phyloP scores from a whole-genome alignment of 768 basidiomycete genomes.

The Cantharellus anzutake region DNA sequence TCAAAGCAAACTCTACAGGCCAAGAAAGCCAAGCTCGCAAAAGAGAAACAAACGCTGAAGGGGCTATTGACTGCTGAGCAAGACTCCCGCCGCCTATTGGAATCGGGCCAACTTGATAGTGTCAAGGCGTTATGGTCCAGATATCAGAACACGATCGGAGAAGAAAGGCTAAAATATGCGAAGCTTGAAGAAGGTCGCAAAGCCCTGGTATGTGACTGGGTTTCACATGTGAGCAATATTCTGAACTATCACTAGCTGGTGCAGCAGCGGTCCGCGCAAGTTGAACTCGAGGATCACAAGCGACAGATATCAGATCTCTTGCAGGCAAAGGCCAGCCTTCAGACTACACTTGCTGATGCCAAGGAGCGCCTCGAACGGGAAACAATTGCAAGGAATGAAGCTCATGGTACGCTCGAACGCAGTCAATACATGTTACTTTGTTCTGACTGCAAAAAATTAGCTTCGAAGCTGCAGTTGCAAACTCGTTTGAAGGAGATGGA shows the following conservation, averaged over 20 bases:
- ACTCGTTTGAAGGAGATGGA: slow-evolving; percentile 44
- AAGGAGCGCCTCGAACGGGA: slow-evolving; percentile 38
- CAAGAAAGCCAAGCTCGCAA: slow-evolving; percentile 33
- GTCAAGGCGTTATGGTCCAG: slow-evolving; percentile 48
- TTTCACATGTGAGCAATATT: not conserved
- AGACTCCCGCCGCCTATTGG: slow-evolving; percentile 38
- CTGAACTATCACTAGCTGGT: slow-evolving; percentile 27
- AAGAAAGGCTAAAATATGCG: slow-evolving; percentile 41
- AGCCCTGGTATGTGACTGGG: slow-evolving; percentile 33
- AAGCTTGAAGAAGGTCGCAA: slow-evolving; percentile 52
- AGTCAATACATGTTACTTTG: not conserved
- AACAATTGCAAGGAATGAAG: slow-evolving; percentile 34
- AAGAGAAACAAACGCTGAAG: slow-evolving; percentile 35
- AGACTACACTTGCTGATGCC: slow-evolving; percentile 31
- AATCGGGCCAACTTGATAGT: slow-evolving; percentile 43
- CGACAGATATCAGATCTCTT: slow-evolving; percentile 40
- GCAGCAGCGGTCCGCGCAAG: slow-evolving; percentile 43
- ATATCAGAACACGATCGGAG: slow-evolving; percentile 36
- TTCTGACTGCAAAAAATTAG: slow-evolving; percentile 11
- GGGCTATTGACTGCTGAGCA: slow-evolving; percentile 44
- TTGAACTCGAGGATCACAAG: slow-evolving; percentile 46
- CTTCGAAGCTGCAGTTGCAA: slow-evolving; percentile 27
- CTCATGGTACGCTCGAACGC: slow-evolving; percentile 25
- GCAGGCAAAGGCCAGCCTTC: slow-evolving; percentile 36
- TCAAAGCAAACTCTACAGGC: slow-evolving; percentile 43